phyloP scores from a whole-genome alignment of 768 basidiomycete genomes.

The Hirschioporus abietinus region DNA sequence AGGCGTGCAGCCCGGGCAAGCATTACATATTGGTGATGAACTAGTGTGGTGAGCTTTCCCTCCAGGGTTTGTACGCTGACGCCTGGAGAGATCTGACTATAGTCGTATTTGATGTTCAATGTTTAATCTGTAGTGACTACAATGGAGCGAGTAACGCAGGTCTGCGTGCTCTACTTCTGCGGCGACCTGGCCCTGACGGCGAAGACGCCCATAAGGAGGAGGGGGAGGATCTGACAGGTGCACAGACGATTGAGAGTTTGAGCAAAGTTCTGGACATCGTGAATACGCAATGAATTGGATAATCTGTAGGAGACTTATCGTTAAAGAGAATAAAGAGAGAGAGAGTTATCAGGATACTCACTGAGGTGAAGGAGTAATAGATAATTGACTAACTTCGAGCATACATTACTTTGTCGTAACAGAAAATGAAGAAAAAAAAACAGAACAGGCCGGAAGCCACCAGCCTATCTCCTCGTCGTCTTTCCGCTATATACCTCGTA shows the following conservation, averaged over 20 bases:
- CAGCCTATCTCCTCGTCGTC: background rate
- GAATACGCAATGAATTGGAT: constrained; percentile 1
- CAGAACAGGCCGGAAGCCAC: background rate
- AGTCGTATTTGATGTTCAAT: background rate
- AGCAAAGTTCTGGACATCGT: constrained; percentile 34
- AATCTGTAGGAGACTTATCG: background rate
- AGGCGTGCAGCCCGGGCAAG: constrained; percentile 34
- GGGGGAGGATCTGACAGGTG: constrained; percentile 35
- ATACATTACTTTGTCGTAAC: too few relatives aligned
- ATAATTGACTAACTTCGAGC: too few relatives aligned
- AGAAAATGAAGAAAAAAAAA: background rate
- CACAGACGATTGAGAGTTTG: constrained; percentile 34
- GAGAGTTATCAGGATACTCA: too few relatives aligned
- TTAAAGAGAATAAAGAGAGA: background rate
- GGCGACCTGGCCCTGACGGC: constrained; percentile 43
- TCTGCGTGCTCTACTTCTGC: constrained; percentile 52
- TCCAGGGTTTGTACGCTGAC: background rate
- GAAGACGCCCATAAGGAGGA: constrained; percentile 40
- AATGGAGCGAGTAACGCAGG: constrained; percentile 51
- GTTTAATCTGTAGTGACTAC: constrained; percentile 50
- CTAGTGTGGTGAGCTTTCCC: constrained; percentile 45
- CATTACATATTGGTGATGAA: constrained; percentile 76
- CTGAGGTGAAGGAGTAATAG: too few relatives aligned
- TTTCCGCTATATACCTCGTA: background rate
- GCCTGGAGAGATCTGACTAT: background rate